A percentile compares a stretch with the other conserved stretches of the same genome.
Evolutionary conservation across 345 rosid genomes (phyloP).

Genomic region (Corchorus olitorius): DNA sequence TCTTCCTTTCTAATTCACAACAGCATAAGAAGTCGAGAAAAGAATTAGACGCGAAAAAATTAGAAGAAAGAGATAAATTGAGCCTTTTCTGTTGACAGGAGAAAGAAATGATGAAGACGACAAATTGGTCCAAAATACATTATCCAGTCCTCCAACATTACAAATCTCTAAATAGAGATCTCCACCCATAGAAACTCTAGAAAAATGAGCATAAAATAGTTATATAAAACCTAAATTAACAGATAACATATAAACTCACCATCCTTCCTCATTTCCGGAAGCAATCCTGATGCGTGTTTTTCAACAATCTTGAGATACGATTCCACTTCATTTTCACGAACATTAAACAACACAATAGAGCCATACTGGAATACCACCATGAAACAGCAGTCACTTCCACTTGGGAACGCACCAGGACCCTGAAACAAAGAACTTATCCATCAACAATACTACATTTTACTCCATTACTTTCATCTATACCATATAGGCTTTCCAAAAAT

Average conservation of each 20-base stretch:
- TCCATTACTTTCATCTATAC: background rate
- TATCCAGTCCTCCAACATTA: background rate
- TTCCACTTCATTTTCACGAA: conserved; percentile 78
- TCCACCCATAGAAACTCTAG: background rate
- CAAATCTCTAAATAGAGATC: background rate
- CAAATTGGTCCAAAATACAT: background rate
- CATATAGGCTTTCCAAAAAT: background rate
- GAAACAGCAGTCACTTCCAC: conserved; percentile 78
- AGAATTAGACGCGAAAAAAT: background rate
- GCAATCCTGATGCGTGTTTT: conserved; percentile 86
- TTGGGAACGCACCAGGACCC: conserved; percentile 64
- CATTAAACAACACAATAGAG: conserved; percentile 89
- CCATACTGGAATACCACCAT: conserved; percentile 95
- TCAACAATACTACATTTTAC: background rate
- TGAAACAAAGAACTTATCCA: conserved; percentile 35
- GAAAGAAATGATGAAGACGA: background rate
- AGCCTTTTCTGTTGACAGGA: background rate
- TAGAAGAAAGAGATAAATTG: background rate
- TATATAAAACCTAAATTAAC: background rate
- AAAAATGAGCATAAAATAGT: background rate
- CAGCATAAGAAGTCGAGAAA: background rate
- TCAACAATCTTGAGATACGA: conserved; percentile 81
- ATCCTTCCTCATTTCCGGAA: conserved; percentile 93
- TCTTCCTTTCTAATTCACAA: background rate
- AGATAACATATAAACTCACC: conserved; percentile 48